These are phyloP conservation scores for Hydrangea macrophylla DNA, from an alignment of 148 eudicot species.

Conservation along the genomic window DNA sequence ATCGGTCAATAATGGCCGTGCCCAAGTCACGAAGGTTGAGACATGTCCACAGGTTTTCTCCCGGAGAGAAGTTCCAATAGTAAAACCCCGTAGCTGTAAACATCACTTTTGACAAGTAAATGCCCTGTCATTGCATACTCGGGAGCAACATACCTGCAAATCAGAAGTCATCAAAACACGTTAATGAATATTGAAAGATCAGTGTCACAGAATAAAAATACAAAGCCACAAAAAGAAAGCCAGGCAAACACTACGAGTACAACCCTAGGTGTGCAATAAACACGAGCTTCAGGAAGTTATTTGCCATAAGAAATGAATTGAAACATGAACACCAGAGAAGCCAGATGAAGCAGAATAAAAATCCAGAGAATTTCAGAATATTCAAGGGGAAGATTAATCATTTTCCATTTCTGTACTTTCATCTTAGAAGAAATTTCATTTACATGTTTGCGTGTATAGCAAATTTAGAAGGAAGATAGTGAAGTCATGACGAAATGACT, in stretches of 20 bases:
- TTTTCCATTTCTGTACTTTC: too few relatives aligned
- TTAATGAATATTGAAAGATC: constrained; percentile 4
- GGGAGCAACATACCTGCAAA: constrained; percentile 92
- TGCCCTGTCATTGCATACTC: constrained; percentile 99
- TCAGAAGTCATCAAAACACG: constrained; percentile 5
- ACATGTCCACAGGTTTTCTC: constrained; percentile 89
- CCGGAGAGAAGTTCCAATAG: constrained; percentile 92
- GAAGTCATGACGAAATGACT: background rate
- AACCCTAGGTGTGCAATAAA: background rate
- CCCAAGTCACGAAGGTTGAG: constrained; percentile 95
- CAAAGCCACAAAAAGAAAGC: background rate
- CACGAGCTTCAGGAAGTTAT: background rate
- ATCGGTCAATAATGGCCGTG: constrained; percentile 70
- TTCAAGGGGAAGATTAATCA: too few relatives aligned
- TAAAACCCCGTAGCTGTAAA: constrained; percentile 95
- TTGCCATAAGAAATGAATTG: background rate
- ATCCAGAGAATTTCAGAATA: background rate
- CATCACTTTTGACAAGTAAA: constrained; percentile 93
- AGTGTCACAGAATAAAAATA: background rate
- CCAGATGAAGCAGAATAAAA: background rate
- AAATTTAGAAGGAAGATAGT: background rate
- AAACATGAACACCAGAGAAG: background rate
- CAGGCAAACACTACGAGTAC: background rate
- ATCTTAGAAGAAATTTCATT: background rate
- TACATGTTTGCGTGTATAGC: background rate